Evolutionary conservation across 1,139 yeast genomes (phyloP), one percentile per base, ranked within the genome.

Genomic region (Entelexis sorbosivorans): DNA sequence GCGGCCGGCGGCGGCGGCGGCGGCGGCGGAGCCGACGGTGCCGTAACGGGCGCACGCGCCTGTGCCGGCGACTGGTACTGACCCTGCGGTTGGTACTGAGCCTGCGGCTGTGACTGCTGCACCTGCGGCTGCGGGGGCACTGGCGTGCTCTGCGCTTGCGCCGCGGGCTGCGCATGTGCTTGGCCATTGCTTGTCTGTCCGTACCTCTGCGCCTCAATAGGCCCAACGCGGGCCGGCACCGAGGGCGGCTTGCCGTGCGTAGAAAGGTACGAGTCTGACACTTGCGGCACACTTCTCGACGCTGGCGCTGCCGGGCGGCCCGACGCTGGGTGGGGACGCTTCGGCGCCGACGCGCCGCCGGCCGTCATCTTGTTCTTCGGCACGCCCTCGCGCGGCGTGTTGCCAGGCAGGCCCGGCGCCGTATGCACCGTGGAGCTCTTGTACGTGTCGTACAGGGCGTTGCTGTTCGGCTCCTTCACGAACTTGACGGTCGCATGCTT

Each of bases 381-480:
- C 60, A 84, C 78, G 60, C 81, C 79, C 43, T 81, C 82, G 44
- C 88, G 82, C 26, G 66, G 70, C 24, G 94, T 77, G 56, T 71
- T 76, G 0, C 86, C 80, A 8, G 96, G 88, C 57, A 77, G 73
- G 10, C 99, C 99, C 43, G 77, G 77, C 44, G 79, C 78, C 14
- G 87, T 96, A 36, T 79, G 80, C 29, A 93, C 91, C 0, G 87
- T 78, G 58, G 95, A 87, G 4, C 96, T 86, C 70, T 91, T 93
- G 70, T 93, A 93, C 13, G 70, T 56, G 66, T 91, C 98, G 44
- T 84, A 75, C 56, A 76, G 64, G 11, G 64, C 66, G 5, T 93
- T 88, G 2, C 83, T 81, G 10, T 79, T 68, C 34, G 71, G 73
- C 50, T 81, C 82, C 44, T 73, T 65, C 45, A 74, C 77, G 60